Evolutionary conservation across 352 stramenopile genomes (phyloP), one percentile per base, ranked within the genome.

Genomic region (Globisporangium apiculatum): DNA sequence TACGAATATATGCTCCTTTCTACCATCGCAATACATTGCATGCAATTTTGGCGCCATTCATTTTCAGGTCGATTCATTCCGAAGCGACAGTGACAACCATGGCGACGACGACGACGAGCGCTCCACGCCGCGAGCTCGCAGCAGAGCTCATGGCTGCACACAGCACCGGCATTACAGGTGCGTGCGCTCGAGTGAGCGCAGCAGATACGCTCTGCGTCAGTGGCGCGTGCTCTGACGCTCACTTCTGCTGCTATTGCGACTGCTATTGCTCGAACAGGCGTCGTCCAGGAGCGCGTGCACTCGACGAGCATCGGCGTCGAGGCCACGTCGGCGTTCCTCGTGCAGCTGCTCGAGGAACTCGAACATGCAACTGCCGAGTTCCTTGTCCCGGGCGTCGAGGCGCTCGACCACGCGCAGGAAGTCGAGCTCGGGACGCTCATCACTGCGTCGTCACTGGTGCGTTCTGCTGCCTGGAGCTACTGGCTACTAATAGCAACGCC

Each of bases 281-380:
- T 87, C 48, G 71, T 92, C 38, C 79, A 90, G 71, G 66, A 90
- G 56, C 79, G 79, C 48, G 79, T 92, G 48, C 82, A 92, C 62
- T 90, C 79, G 24, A 90, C 78, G 17, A 71, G 53, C 14, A 53
- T 90, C 14, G 78, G 79, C 7, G 60, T 79, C 24, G 78, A 82
- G 18, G 74, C 77, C 47, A 87, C 82, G 2, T 68, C 71, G 35
- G 63, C 71, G 18, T 92, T 92, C 52, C 62, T 90, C 31, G 56
- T 75, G 58, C 74, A 92, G 62, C 67, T 92, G 40, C 57, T 87
- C 4, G 62, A 81, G 14, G 79, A 92, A 57, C 61, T 92, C 18
- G 78, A 92, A 35, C 69, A 74, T 12, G 75, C 77, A 1, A 65
- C 77, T 12, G 48, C 31, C 9, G 66, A 87, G 51, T 76, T 80